These are phyloP conservation scores for Syzygium jambos DNA, from an alignment of 345 rosid species.

Conservation along the genomic window DNA sequence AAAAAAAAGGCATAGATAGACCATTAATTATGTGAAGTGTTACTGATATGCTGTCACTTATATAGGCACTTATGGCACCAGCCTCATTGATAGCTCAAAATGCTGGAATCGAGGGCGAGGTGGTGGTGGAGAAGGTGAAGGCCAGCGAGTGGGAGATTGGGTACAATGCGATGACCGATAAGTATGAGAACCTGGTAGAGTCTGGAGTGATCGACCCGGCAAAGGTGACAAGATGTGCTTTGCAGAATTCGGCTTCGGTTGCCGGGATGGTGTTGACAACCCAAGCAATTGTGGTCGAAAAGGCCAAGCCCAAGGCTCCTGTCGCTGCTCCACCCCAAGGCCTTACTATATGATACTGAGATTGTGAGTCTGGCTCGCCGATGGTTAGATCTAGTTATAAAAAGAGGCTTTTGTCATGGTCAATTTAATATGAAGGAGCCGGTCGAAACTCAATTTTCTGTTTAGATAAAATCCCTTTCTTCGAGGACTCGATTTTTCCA, in stretches of 20 bases:
- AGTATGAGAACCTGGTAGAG: conserved; percentile 73
- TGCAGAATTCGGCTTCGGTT: conserved; percentile 92
- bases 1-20: neutral
- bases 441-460: neutral
- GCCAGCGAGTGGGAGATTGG: conserved; percentile 84
- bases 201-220: conserved; percentile 96
- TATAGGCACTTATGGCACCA: conserved; percentile 83
- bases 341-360: conserved; percentile 29
- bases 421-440: neutral
- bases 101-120: conserved; percentile 95
- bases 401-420: neutral
- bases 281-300: conserved; percentile 94
- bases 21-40: neutral
- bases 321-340: conserved; percentile 56
- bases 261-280: conserved; percentile 98
- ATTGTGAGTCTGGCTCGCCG: neutral
- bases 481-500: neutral
- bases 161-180: conserved; percentile 90
- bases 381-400: neutral
- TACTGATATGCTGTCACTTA: neutral
- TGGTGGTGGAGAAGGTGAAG: conserved; percentile 79
- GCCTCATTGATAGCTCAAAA: conserved; percentile 90
- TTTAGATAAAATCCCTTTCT: neutral
- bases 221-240: conserved; percentile 86
- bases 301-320: conserved; percentile 58